phyloP scores from a whole-genome alignment of 176 grass and related monocot species.

The Oryza glaberrima region DNA sequence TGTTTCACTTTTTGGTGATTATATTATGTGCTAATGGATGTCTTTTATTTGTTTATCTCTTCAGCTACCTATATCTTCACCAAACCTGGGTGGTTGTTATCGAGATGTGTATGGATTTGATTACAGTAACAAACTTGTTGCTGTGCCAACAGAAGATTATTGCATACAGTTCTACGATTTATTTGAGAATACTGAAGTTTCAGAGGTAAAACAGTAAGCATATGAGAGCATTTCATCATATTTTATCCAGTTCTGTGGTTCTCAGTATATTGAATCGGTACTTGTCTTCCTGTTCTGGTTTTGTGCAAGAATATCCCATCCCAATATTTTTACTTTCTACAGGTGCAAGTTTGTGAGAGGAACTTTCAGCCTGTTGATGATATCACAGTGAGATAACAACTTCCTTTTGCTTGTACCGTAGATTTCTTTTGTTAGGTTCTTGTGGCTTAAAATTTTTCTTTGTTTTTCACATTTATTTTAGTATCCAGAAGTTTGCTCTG shows the following conservation, averaged over 20 bases:
- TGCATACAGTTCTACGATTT: conserved; percentile 87
- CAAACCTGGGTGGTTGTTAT: conserved; percentile 25
- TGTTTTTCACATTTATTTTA: background rate
- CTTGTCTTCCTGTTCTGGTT: background rate
- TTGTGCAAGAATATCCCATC: conserved; percentile 10
- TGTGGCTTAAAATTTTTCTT: background rate
- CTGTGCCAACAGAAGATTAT: conserved; percentile 78
- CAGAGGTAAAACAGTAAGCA: conserved; percentile 58
- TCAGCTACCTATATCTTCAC: conserved; percentile 59
- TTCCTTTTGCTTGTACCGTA: background rate
- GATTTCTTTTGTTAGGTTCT: conserved; percentile 9
- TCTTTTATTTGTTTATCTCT: conserved; percentile 37
- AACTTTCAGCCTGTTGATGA: conserved; percentile 94
- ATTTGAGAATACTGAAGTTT: conserved; percentile 79
- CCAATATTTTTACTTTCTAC: conserved; percentile 36
- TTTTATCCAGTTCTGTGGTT: background rate
- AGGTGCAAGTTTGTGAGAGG: conserved; percentile 96
- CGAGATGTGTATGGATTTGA: conserved; percentile 64
- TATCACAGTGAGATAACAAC: conserved; percentile 59
- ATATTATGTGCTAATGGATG: conserved; percentile 24
- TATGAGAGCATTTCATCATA: background rate
- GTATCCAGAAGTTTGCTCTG: conserved; percentile 5
- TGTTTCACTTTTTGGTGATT: conserved; percentile 12
- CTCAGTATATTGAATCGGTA: background rate
- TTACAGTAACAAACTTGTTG: conserved; percentile 64